Evolutionary conservation across 305 asterid species (phyloP).

Genomic region (Fraxinus angustifolia): DNA sequence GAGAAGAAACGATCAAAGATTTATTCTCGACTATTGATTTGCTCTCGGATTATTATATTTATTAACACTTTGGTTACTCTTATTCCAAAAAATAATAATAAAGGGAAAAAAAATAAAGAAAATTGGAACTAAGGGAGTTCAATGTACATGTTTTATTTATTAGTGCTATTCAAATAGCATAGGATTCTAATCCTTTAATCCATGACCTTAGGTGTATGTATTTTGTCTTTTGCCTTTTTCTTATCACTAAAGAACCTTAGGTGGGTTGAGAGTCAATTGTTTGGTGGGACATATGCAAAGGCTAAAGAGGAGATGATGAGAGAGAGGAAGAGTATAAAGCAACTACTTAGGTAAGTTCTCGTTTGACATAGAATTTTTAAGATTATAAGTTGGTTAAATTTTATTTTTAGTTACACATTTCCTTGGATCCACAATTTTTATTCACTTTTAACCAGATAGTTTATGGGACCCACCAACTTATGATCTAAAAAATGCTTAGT

Average conservation of each 20-base stretch:
- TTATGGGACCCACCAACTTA: no score
- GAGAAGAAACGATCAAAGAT: background rate
- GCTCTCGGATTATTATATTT: background rate
- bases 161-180: slow-evolving; percentile 29
- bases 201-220: slow-evolving; percentile 20
- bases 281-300: slow-evolving; percentile 41
- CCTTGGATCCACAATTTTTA: background rate
- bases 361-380: no score
- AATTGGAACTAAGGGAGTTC: background rate
- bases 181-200: slow-evolving; percentile 50
- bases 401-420: background rate
- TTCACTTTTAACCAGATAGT: no score
- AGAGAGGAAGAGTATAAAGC: background rate
- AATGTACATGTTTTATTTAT: background rate
- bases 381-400: background rate
- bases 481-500: background rate
- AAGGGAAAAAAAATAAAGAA: background rate
- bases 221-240: slow-evolving; percentile 42
- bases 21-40: background rate
- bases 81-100: no score
- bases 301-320: slow-evolving; percentile 33
- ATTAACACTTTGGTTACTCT: background rate
- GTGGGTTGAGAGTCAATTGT: slow-evolving; percentile 40
- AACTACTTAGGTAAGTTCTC: background rate
- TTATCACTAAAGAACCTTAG: slow-evolving; percentile 32